These are phyloP conservation scores for Streptanthus diversifolius DNA, from an alignment of 345 rosid genomes.

Conservation along the genomic window DNA sequence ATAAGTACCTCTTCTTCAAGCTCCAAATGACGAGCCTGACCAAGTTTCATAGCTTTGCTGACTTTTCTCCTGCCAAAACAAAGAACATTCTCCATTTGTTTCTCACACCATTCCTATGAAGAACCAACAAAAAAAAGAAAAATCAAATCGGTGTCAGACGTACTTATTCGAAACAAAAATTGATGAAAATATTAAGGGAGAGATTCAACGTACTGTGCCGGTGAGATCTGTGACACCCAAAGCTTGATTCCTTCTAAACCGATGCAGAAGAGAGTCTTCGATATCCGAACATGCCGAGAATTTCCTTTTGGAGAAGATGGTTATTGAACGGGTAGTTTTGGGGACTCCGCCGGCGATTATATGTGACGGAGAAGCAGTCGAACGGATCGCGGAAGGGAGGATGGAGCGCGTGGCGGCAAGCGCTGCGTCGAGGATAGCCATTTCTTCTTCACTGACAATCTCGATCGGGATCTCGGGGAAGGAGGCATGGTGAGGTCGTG, in stretches of 20 bases:
- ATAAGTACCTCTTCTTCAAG: conserved; percentile 67
- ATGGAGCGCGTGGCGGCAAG: conserved; percentile 52
- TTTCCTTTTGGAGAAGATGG: conserved; percentile 42
- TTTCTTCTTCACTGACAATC: conserved; percentile 79
- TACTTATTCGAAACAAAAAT: neutral
- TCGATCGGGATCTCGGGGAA: conserved; percentile 57
- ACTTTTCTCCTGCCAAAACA: conserved; percentile 38
- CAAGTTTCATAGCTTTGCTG: conserved; percentile 69
- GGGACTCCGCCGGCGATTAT: neutral
- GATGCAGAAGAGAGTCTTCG: conserved; percentile 59
- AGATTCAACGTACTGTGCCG: conserved; percentile 41
- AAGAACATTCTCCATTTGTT: conserved; percentile 64
- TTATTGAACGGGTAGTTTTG: conserved; percentile 40
- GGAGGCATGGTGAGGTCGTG: neutral
- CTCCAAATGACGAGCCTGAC: conserved; percentile 61
- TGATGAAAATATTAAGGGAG: neutral
- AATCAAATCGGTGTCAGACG: neutral
- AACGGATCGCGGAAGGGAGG: conserved; percentile 32
- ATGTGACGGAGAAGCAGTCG: conserved; percentile 30
- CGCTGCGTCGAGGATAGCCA: conserved; percentile 76
- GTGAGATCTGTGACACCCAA: conserved; percentile 69
- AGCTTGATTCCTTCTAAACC: conserved; percentile 53
- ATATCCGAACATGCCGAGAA: conserved; percentile 33
- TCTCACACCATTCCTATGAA: conserved; percentile 86
- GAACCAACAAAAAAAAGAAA: neutral